Evolutionary conservation across 2,329 filamentous ascomycete genomes (phyloP).

Genomic region (Amauroascus verrucosus): DNA sequence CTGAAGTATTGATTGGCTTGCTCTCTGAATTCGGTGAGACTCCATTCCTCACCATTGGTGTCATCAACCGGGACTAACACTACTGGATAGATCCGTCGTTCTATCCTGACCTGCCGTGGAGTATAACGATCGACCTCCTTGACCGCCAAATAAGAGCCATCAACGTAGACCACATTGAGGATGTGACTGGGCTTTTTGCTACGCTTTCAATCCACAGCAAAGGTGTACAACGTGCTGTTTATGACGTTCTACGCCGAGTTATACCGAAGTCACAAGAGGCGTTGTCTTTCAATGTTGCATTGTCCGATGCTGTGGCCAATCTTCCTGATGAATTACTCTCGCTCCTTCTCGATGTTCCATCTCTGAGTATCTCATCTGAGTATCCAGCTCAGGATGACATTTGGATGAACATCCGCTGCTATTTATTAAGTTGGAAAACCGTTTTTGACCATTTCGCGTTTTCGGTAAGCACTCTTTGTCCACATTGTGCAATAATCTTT

Average conservation of each 20-base stretch:
- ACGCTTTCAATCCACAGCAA: constrained; percentile 66
- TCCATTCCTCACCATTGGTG: not conserved
- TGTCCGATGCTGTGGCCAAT: constrained; percentile 47
- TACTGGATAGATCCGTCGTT: constrained; percentile 37
- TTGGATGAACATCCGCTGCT: constrained; percentile 61
- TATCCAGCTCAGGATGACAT: constrained; percentile 54
- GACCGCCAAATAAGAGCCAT: constrained; percentile 58
- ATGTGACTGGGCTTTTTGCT: constrained; percentile 60
- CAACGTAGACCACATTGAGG: constrained; percentile 50
- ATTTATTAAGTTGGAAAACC: constrained; percentile 80
- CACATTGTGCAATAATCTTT: not conserved
- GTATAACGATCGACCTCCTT: constrained; percentile 65
- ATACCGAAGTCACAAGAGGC: constrained; percentile 71
- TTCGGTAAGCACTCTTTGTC: constrained; percentile 39
- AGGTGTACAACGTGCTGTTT: constrained; percentile 69
- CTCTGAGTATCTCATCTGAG: constrained; percentile 55
- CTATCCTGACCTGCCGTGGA: constrained; percentile 53
- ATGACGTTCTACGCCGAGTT: constrained; percentile 66
- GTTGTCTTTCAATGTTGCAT: constrained; percentile 62
- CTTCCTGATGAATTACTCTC: constrained; percentile 79
- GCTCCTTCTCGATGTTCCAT: constrained; percentile 66
- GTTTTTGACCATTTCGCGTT: constrained; percentile 76
- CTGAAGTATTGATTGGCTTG: constrained; percentile 44
- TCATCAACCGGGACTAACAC: constrained; percentile 6
- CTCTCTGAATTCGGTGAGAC: constrained; percentile 33